Evolutionary conservation across 2,329 filamentous ascomycete genomes (phyloP), one percentile per base, ranked within the genome.

Genomic region (Plectosphaerella plurivora): DNA sequence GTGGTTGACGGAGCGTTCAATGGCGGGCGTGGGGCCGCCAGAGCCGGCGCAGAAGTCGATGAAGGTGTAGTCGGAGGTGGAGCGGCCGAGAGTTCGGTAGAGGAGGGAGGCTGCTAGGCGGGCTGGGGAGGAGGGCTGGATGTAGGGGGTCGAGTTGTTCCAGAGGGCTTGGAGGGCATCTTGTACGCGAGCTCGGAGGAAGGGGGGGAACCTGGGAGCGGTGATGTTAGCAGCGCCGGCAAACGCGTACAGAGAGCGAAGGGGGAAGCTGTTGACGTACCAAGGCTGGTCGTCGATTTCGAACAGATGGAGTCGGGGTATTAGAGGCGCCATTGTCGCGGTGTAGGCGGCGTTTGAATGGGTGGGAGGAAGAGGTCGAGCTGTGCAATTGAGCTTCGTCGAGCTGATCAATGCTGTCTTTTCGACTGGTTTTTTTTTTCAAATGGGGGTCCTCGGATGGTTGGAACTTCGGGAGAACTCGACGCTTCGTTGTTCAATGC

Each of bases 21-120:
- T 83, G 39, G 71, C 73, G 1, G 84, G 85, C 2, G 84, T 89
- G 1, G 86, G 86, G 0, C 88, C 88, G 41, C 88, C 88, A 14
- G 79, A 84, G 49, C 88, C 88, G 3, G 87, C 85, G 65, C 87
- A 90, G 67, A 91, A 89, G 70, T 92, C 88, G 55, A 91, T 78
- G 59, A 88, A 84, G 16, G 79, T 83, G 66, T 87, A 84, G 2
- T 72, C 67, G 16, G 73, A 68, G 1, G 82, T 70, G 24, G 71
- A 62, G 20, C 20, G 47, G 36, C 75, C 73, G 14, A 87, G 74
- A 42, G 78, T 70, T 20, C 67, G 68, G 39, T 76, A 71, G 45
- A 90, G 76, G 18, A 82, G 69, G 44, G 72, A 67, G 46, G 84
- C 80, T n/a, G 82, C 84, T 42, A 85, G 64, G n/a, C 75, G 70